Evolutionary conservation across 2,329 filamentous ascomycete genomes (phyloP).

Genomic region (Arthroderma sp.): DNA sequence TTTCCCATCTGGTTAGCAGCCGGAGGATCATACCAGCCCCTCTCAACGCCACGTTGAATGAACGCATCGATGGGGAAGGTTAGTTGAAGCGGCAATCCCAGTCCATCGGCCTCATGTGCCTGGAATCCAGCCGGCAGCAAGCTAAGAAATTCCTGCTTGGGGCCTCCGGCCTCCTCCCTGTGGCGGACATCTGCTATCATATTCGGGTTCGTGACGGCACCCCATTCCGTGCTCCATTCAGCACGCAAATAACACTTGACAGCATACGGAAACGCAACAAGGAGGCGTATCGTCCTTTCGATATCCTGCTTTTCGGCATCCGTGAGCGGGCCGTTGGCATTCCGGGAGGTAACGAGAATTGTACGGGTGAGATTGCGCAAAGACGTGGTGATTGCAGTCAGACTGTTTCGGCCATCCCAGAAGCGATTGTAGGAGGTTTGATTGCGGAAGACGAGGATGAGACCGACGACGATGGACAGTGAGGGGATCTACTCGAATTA

Average conservation of each 20-base stretch:
- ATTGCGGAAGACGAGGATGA: conserved; percentile 58
- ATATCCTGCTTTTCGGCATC: conserved; percentile 42
- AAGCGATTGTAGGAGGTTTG: conserved; percentile 53
- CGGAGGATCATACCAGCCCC: conserved; percentile 49
- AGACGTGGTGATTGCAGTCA: conserved; percentile 46
- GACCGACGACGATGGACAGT: conserved; percentile 52
- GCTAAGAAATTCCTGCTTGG: conserved; percentile 40
- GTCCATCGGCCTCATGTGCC: conserved; percentile 46
- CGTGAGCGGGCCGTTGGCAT: conserved; percentile 22
- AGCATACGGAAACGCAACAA: conserved; percentile 51
- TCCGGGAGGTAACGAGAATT: conserved; percentile 41
- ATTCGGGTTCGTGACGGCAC: conserved; percentile 1
- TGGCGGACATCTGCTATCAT: neutral
- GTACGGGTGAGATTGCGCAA: conserved; percentile 48
- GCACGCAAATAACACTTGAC: conserved; percentile 53
- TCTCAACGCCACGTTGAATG: conserved; percentile 44
- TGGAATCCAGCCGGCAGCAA: conserved; percentile 40
- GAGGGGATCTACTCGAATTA: conserved; percentile 40
- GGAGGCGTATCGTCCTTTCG: conserved; percentile 46
- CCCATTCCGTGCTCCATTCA: conserved; percentile 41
- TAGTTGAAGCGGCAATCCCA: conserved; percentile 50
- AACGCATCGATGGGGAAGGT: conserved; percentile 49
- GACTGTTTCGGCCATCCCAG: conserved; percentile 48
- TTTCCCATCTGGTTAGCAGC: conserved; percentile 47
- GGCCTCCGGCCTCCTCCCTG: conserved; percentile 20